These are phyloP conservation scores for Candida sphagnicola DNA, from an alignment of 805 yeast genomes.

Conservation along the genomic window DNA sequence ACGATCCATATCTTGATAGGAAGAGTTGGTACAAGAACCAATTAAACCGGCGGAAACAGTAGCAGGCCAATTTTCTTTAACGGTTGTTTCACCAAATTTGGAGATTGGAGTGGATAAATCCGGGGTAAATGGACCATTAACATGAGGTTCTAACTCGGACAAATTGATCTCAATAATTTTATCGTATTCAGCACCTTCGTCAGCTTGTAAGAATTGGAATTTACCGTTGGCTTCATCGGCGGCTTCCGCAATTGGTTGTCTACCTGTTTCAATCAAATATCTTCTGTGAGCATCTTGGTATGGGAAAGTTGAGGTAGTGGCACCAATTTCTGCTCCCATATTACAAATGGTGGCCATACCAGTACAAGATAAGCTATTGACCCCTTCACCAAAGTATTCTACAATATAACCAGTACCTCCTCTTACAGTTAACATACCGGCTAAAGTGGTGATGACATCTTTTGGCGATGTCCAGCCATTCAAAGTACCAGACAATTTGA, in stretches of 20 bases:
- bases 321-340: conserved; percentile 99
- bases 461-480: conserved; percentile 97
- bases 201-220: conserved; percentile 71
- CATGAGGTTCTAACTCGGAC: conserved; percentile 84
- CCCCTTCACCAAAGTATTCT: conserved; percentile 97
- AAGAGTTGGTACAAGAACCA: conserved; percentile 98
- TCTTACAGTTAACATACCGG: conserved; percentile 89
- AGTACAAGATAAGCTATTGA: conserved; percentile 81
- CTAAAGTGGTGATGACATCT: conserved; percentile 89
- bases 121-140: conserved; percentile 98
- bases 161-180: conserved; percentile 87
- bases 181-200: conserved; percentile 86
- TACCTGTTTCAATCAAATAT: conserved; percentile 78
- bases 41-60: conserved; percentile 88
- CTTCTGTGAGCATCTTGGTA: conserved; percentile 76
- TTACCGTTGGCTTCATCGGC: conserved; percentile 62
- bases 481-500: conserved; percentile 83
- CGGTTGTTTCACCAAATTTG: conserved; percentile 67
- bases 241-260: conserved; percentile 77
- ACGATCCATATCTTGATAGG: conserved; percentile 97
- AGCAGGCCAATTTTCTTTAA: conserved; percentile 79
- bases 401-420: conserved; percentile 98
- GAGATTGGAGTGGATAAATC: conserved; percentile 94
- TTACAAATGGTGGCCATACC: conserved; percentile 99
- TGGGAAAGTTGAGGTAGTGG: conserved; percentile 97